These are phyloP conservation scores for Amanita jacksonii DNA, from an alignment of 768 basidiomycete genomes.

Conservation along the genomic window DNA sequence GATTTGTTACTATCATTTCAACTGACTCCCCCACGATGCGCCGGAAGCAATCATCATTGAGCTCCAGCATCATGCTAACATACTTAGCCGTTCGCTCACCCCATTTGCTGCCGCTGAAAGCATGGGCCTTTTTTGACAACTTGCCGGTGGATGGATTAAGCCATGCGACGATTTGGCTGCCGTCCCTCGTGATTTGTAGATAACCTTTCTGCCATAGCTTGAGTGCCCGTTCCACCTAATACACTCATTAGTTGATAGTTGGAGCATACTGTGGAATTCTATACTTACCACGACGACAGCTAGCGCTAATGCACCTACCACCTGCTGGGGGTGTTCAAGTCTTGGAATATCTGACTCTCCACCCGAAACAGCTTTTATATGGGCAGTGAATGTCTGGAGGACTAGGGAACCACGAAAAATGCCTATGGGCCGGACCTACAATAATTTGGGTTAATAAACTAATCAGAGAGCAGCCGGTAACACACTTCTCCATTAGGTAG, in stretches of 20 bases:
- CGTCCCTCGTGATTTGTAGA: background rate
- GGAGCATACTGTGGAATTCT: background rate
- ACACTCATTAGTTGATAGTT: background rate
- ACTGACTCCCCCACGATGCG: background rate
- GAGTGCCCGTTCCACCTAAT: background rate
- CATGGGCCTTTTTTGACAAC: background rate
- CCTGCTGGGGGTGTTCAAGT: background rate
- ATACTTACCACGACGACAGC: background rate
- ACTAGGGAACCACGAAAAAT: background rate
- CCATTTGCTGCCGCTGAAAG: background rate
- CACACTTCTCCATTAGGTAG: background rate
- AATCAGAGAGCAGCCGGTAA: background rate
- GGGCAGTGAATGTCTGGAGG: background rate
- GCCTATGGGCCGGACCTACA: background rate
- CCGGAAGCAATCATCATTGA: background rate
- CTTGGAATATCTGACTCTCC: background rate
- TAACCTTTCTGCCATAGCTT: background rate
- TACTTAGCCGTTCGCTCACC: background rate
- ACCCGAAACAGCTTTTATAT: background rate
- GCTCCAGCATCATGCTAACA: background rate
- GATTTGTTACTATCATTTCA: background rate
- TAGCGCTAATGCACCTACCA: background rate
- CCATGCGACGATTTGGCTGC: background rate
- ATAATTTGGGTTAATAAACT: background rate
- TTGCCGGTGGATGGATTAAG: constrained; percentile 1